Base-by-base conservation (phyloP, 352 stramenopile genomes). In the Phytophthora idaei region DNA sequence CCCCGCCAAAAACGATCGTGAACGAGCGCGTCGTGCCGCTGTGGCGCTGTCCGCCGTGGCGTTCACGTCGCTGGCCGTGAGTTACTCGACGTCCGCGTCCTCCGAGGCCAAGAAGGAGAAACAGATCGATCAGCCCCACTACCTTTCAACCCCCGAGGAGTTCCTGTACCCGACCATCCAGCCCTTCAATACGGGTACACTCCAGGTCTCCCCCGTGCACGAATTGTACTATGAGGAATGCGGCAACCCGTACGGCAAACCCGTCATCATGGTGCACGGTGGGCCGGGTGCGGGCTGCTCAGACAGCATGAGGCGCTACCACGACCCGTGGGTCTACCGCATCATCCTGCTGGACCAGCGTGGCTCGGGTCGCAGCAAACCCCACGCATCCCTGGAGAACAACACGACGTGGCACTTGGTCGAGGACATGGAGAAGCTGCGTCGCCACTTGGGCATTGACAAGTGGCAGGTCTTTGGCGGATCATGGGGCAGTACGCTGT, bases 271-370 rank as follows among this genome's bases (percentile, higher is more conserved):
- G 71, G 84, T 98, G 27, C 96, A 99, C 72, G 96, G 96, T 29
- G 96, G 96, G 2, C 96, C 96, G 0, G 96, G 96, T 10, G 90
- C 87, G 1, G 94, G 90, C 36, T 98, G 92, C 76, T 91, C 78
- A 32, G 80, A 90, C 0, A 82, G 73, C 63, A 97, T 98, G 87
- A 85, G 90, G 21, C 90, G 89, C 49, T 98, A 94, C 77, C 97
- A 98, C 77, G 89, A 98, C 77, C 94, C 93, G 17, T 61, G 81
- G 25, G 78, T 93, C 12, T 98, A 98, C 67, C 87, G 83, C 46
- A 97, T 99, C 49, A 93, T 98, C 49, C 77, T 98, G 28, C 66
- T 98, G 29, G 96, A 99, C 78, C 96, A 99, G 80, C 83, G 96
- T 27, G 96, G 96, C 14, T 94, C 89, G 32, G 96, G 95, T 42